Base-by-base conservation (phyloP, 2,329 filamentous ascomycete genomes). In the Torrubiella hemipterigena region DNA sequence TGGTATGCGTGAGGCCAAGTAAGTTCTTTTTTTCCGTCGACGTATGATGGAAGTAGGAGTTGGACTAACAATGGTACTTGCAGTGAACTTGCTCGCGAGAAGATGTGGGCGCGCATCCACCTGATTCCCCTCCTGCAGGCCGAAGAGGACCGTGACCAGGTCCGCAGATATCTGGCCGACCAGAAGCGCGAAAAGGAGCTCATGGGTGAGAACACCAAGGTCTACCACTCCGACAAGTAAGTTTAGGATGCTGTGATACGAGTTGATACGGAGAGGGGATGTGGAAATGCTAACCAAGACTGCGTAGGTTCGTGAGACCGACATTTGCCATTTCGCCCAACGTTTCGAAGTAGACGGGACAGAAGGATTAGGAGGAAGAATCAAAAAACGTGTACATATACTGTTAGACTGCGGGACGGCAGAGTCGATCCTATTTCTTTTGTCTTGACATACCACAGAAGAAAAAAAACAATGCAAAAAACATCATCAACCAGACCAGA, bases 71-170 rank as follows among this genome's bases (percentile, higher is more conserved):
- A n/a, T n/a, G 5, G 10, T 23, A n/a, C 2, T 1, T 17, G 35
- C 48, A 95, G 87, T 52, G 91, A 98, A 61, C 78, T 94, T 44
- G 83, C 78, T 41, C 84, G 91, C 48, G 91, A 98, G 55, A 98
- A 96, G 69, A 91, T 94, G 75, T 98, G 91, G 91, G 76, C 84
- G 39, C 81, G 91, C 53, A 93, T 98, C 61, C 77, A 96, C 62
- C 70, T 98, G 42, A 91, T 89, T 50, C 91, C 91, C 36, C 65
- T 94, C 41, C 75, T 98, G 41, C 89, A 96, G 57, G 91, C 91
- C 34, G 91, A 98, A 55, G 86, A 94, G 59, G 91, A 98, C 65
- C 80, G 91, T 38, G 91, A 98, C 61, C 80, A 89, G 55, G 87
- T 94, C 41, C 74, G 91, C 44, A 71, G 89, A 51, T 73, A 89